Base-by-base conservation (phyloP, 2,329 filamentous ascomycete species). In the Scedosporium apiospermum region DNA sequence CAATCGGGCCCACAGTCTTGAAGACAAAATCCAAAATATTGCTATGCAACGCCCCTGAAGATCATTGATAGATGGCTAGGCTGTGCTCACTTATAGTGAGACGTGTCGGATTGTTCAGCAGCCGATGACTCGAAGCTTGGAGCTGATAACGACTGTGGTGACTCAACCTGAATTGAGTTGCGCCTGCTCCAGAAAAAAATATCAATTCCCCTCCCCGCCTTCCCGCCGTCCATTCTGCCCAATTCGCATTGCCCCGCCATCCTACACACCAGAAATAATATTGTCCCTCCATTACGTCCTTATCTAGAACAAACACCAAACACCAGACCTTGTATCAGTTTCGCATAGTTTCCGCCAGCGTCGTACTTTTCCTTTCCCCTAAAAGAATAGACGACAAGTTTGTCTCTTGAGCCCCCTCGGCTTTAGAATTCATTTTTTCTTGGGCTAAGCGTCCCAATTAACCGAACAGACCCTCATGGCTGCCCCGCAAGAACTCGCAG, bases 401-500 rank as follows among this genome's bases (percentile, higher is more conserved):
- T 55, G 51, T 16, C 4, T 12, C 12, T 10, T 23, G 23, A 55
- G 51, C 51, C 12, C 5, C 23, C 21, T 21, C 23, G 51, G n/a
- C 23, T 38, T 38, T 38, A 4, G 10, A 14, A 38, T 38, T 3
- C 34, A 12, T 12, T 38, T 38, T 38, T 38, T 38, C 6, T 6
- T 30, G 18, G 23, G 23, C 12, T 12, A 14, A 55, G 12, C 23
- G 6, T 55, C 51, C n/a, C 51, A 58, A 41, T 58, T 58, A n/a
- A 58, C 30, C 23, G 57, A 16, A 16, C 14, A 5, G 2, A 18
- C 58, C 6, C 38, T 62, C 65, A 80, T 80, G 77, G 72, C 77
- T 61, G 73, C 75, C 64, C 68, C 77, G 51, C 77, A 80, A 69
- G 79, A 82, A 65, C 76, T 82, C 68, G 78, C 80, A 68, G 77